Base-by-base conservation (phyloP, 208 protist species). In the Crithidia mellificae region DNA sequence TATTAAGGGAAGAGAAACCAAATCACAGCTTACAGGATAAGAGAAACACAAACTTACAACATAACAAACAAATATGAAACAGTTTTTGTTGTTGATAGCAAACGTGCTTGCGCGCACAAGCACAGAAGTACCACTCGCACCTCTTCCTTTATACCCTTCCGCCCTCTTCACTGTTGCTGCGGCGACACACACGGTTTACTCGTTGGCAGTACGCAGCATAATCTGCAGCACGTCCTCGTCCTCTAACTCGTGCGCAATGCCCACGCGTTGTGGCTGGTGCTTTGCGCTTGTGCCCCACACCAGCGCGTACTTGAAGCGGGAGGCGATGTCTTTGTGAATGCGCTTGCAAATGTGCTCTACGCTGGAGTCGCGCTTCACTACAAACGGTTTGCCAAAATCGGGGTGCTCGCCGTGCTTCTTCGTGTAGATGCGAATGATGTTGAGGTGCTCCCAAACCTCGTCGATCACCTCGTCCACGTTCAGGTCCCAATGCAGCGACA, bases 251-350 rank as follows among this genome's bases (percentile, higher is more conserved):
- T 97, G 93, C n/a, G 71, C 65, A 20, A 98, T 89, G 30, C 98
- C 97, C 15, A 98, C 97, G 57, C 92, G 84, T 69, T 99, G 97
- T 44, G 97, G 96, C 44, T 90, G 84, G 77, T 99, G 95, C 75
- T 99, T 99, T 9, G 96, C 97, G 47, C 93, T 98, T 0, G 83
- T 82, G 34, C 98, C 98, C 97, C 96, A 99, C 11, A 99, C 91
- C 17, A 98, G 57, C 2, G 91, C 94, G 69, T 97, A 98, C 68
- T 96, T 95, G 76, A 98, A 98, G 25, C 89, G 87, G 1, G 85
- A 80, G 1, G 81, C 77, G 55, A 98, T 96, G 46, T 98, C 92
- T 55, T 95, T 96, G 79, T 98, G 88, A 39, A 99, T 97, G 49
- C 91, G 75, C 51, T 90, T 88, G 84, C 97, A 99, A 38, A 98